Evolutionary conservation across 805 yeast species (phyloP), one percentile per base, ranked within the genome.

Genomic region (Pichia phayaonensis): DNA sequence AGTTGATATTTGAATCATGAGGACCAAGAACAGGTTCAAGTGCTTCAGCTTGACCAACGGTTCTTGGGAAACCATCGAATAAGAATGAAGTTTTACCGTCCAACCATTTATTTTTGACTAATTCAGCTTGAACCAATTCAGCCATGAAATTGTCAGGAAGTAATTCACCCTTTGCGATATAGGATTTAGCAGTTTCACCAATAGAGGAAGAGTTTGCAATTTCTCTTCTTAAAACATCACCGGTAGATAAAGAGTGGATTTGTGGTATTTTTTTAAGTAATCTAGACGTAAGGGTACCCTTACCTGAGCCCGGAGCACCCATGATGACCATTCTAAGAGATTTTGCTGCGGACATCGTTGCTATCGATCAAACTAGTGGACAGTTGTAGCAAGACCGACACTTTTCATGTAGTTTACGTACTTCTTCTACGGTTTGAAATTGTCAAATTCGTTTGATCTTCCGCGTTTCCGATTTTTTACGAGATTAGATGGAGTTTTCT

Each of bases 271-370:
- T 66, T 47, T 77, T 75, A 52, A 84, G 64, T 5, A 90, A 70
- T 52, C 82, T 74, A 2, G 84, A 68, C 0, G 96, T 85, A 57
- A 85, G 86, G 0, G 98, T 90, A 1, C 97, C 97, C 63, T 90
- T 90, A 1, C 98, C 98, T 1, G 96, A 77, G 0, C 98, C 98
- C 0, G 98, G 98, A 0, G 97, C 96, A 3, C 97, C 97, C 24
- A 92, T 69, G 10, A 90, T 71, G 26, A 90, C 72, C 39, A 89
- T 66, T 59, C 97, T 71, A 18, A 85, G 63, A 1, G 90, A 83
- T 41, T 56, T 65, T 8, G 59, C 50, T 1, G 55, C 36, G 16
- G 39, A 44, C 40, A 29, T 44, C 15, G 22, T 44, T 29, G 16
- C 4, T 12, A 20, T 16, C 20, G 13, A 12, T 6, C 8, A 20